A percentile compares a stretch with the other conserved stretches of the same genome.
These are phyloP conservation scores for Suzukiozyma palmioleophila DNA, from an alignment of 1,139 yeast species.

Conservation along the genomic window DNA sequence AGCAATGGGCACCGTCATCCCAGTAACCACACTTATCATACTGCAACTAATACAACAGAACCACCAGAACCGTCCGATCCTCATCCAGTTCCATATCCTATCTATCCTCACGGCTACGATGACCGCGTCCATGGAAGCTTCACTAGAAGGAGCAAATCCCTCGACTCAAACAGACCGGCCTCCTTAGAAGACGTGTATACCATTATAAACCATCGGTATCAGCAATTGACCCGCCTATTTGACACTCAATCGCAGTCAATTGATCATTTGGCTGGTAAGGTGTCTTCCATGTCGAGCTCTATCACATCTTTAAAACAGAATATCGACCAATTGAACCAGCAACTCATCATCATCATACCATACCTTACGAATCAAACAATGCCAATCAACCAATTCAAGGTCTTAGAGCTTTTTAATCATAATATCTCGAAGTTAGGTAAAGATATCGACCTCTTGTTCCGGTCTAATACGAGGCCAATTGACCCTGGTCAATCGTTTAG, in stretches of 20 bases:
- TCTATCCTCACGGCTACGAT: constrained; percentile 4
- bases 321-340: constrained; percentile 12
- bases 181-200: constrained; percentile 12
- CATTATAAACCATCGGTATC: constrained; percentile 13
- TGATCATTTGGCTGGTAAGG: constrained; percentile 19
- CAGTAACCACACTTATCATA: background rate
- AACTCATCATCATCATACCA: constrained; percentile 8
- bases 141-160: background rate
- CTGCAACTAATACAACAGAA: background rate
- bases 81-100: constrained; percentile 2
- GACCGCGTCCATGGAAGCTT: background rate
- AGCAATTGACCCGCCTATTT: constrained; percentile 10
- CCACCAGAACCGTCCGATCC: background rate
- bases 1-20: background rate
- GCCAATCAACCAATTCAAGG: constrained; percentile 10
- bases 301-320: constrained; percentile 13
- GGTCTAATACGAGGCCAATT: background rate
- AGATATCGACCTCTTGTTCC: constrained; percentile 16
- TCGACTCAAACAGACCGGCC: background rate
- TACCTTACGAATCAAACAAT: constrained; percentile 3
- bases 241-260: constrained; percentile 16
- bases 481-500: too few species aligned
- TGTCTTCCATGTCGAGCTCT: constrained; percentile 23
- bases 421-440: constrained; percentile 20
- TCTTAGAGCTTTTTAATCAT: constrained; percentile 19